Conservation (phyloP, 2,329 filamentous ascomycete species). For the Aspergillus aculeatus region DNA sequence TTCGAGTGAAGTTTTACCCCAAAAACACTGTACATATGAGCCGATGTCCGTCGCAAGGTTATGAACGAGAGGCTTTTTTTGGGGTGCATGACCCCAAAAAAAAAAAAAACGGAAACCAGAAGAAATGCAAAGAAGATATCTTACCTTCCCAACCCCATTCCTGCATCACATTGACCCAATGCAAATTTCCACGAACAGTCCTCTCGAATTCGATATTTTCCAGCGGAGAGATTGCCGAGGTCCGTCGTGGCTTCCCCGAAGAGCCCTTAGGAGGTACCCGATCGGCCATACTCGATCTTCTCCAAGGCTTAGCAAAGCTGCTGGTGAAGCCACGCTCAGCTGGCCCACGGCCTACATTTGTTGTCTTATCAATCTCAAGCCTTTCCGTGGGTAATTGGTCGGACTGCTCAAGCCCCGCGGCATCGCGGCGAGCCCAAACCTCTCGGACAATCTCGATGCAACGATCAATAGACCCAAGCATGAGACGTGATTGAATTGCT, state of each 20-base stretch:
- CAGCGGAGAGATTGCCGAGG: conserved; percentile 33
- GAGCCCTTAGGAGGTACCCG: conserved; percentile 12
- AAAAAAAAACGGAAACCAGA: conserved; percentile 8
- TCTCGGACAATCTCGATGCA: conserved; percentile 64
- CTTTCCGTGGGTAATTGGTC: conserved; percentile 17
- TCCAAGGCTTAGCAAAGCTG: conserved; percentile 26
- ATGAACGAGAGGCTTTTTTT: neutral
- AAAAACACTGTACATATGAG: conserved; percentile 38
- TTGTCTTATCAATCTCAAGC: conserved; percentile 19
- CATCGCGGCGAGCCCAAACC: conserved; percentile 65
- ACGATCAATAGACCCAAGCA: conserved; percentile 66
- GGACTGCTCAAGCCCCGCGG: conserved; percentile 35
- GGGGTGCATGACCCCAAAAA: neutral
- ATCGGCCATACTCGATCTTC: conserved; percentile 15
- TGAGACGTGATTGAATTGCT: conserved; percentile 60
- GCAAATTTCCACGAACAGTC: conserved; percentile 64
- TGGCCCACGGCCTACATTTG: conserved; percentile 6
- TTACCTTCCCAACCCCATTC: conserved; percentile 72
- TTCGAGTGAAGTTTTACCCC: conserved; percentile 27
- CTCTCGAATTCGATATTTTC: conserved; percentile 57
- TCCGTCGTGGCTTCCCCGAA: conserved; percentile 23
- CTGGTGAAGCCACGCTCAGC: neutral
- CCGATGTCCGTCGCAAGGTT: neutral
- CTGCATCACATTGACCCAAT: conserved; percentile 71
- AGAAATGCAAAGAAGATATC: conserved; percentile 25